Base-by-base conservation (phyloP, 129 eudicot species). In the Oenanthe sinensis region DNA sequence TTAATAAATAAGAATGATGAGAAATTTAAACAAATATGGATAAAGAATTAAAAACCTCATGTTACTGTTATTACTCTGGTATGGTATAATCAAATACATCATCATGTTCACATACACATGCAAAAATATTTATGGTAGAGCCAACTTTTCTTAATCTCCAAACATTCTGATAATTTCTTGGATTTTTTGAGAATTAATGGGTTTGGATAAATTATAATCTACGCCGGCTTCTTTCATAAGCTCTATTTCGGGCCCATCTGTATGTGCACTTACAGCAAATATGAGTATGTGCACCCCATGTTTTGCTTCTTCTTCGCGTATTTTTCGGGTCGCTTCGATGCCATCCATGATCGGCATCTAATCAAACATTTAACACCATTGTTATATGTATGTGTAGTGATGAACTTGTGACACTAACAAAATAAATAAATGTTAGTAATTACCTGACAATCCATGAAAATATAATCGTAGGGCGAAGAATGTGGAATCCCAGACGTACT, bases 371-470 rank as follows among this genome's bases (percentile, higher is more conserved):
- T 55, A 70, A 70, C 12, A 36, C 0, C 13, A 39, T 39, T 70
- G 45, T 68, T 68, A 68, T 12, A 26, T 33, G 9, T 30, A 20
- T 22, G 30, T 58, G 26, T 58, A 22, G 13, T 60, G n/a, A 50
- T 50, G n/a, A 50, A 16, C 6, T 49, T 49, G 20, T 49, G 20
- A 1, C 54, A 4, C 36, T 3, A 49, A 49, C 4, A 5, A 52
- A 52, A 52, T 19, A 54, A 20, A 19, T 9, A 20, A 55, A 22
- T 10, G 13, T 7, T 2, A 1, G 4, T 30, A 14, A 13, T 82
- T 84, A 90, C 95, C 89, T 90, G 80, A 60, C 85, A 90, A 65
- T 87, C 95, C 91, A 90, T 87, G 50, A 90, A 84, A 46, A 90
- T 83, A n/a, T 71, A 84, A 72, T 90, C 90, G 71, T 75, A 87